Conservation (phyloP, 2,329 filamentous ascomycete species). For the Aspergillus tanneri region DNA sequence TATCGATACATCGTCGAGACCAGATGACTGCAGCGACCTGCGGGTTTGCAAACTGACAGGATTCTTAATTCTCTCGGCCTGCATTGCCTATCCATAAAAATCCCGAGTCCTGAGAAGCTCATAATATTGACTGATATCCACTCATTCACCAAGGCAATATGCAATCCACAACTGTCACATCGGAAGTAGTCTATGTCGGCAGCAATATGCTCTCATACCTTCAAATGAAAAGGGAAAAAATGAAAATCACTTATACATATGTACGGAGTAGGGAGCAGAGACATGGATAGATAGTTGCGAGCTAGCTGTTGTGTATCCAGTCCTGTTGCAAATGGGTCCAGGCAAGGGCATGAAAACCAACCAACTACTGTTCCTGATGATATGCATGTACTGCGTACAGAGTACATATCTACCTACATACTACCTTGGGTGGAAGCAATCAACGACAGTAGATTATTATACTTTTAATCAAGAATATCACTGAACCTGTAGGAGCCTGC, state of each 20-base stretch:
- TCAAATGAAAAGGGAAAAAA: too few relatives aligned
- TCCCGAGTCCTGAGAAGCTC: too few relatives aligned
- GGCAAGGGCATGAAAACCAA: neutral
- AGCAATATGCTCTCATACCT: too few relatives aligned
- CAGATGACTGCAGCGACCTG: conserved; percentile 24
- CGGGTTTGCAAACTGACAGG: conserved; percentile 22
- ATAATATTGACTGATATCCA: too few relatives aligned
- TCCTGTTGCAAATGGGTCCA: neutral
- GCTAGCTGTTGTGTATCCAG: neutral
- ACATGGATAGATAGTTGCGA: neutral
- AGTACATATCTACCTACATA: neutral
- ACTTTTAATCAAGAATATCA: neutral
- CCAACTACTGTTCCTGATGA: neutral
- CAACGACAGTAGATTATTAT: too few relatives aligned
- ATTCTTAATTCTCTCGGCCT: conserved; percentile 22
- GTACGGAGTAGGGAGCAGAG: neutral
- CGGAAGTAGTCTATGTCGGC: too few relatives aligned
- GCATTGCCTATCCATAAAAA: too few relatives aligned
- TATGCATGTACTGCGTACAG: neutral
- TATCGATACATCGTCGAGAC: too few relatives aligned
- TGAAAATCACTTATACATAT: neutral
- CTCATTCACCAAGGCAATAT: too few relatives aligned
- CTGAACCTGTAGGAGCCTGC: conserved; percentile 27
- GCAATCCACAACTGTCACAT: too few relatives aligned
- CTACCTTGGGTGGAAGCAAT: too few relatives aligned